A percentile compares a stretch with the other conserved stretches of the same genome.
Conservation (phyloP, 2,329 filamentous ascomycete species). For the Aureobasidium sp. region DNA sequence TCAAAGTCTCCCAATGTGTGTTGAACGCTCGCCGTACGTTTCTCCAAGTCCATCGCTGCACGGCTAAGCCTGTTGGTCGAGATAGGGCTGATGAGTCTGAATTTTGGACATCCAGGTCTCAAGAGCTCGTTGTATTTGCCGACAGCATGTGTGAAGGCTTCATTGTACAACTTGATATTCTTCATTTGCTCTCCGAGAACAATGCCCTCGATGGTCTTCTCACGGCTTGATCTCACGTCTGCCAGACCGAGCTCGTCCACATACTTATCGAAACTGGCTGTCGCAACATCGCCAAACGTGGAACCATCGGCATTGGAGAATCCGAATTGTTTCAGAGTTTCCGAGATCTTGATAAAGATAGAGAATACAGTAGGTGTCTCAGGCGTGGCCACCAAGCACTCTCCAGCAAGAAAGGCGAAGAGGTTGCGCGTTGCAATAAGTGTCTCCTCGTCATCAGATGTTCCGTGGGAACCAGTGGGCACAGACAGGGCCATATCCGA, state of each 20-base stretch:
- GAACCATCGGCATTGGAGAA: conserved; percentile 55
- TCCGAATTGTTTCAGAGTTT: conserved; percentile 47
- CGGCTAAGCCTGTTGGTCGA: conserved; percentile 73
- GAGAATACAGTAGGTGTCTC: conserved; percentile 46
- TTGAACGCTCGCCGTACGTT: conserved; percentile 61
- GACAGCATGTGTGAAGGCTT: conserved; percentile 84
- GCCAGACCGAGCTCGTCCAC: conserved; percentile 67
- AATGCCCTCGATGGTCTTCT: conserved; percentile 83
- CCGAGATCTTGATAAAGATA: conserved; percentile 53
- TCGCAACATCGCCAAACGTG: conserved; percentile 52
- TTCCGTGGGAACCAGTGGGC: not conserved
- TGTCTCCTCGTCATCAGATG: conserved; percentile 31
- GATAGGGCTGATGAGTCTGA: conserved; percentile 56
- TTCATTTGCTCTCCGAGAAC: conserved; percentile 84
- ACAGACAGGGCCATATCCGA: conserved; percentile 31
- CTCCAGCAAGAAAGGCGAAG: conserved; percentile 55
- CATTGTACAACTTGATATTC: conserved; percentile 73
- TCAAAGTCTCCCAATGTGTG: conserved; percentile 77
- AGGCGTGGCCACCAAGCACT: conserved; percentile 51
- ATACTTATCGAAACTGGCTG: conserved; percentile 61
- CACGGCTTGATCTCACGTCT: conserved; percentile 71
- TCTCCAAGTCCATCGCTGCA: conserved; percentile 69
- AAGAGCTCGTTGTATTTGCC: conserved; percentile 73
- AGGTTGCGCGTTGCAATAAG: conserved; percentile 53
- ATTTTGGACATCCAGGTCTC: conserved; percentile 59